Evolutionary conservation across 805 yeast genomes (phyloP).

Genomic region (Lachancea kluyveri): DNA sequence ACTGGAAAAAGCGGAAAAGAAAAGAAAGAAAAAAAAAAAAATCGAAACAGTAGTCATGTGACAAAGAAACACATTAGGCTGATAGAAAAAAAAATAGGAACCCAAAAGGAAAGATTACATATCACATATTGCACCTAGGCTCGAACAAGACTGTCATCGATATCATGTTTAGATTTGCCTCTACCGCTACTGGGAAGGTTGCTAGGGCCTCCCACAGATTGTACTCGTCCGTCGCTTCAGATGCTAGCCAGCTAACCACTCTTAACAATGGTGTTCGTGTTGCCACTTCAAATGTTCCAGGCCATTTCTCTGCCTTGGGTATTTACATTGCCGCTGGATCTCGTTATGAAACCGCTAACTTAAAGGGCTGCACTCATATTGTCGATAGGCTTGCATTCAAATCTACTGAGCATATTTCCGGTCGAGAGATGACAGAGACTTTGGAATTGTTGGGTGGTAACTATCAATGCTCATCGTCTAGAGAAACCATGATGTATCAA

Average conservation of each 20-base stretch:
- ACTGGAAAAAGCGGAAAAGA: too few species aligned
- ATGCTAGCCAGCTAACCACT: constrained; percentile 34
- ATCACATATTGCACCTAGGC: too few species aligned
- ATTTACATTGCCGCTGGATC: constrained; percentile 89
- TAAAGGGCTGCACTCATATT: constrained; percentile 76
- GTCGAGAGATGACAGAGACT: constrained; percentile 64
- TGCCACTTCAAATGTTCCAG: constrained; percentile 79
- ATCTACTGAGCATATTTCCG: constrained; percentile 53
- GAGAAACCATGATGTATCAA: constrained; percentile 90
- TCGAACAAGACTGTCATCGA: too few species aligned
- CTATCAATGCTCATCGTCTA: constrained; percentile 84
- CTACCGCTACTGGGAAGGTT: too few species aligned
- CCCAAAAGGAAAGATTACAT: too few species aligned
- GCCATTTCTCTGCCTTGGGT: constrained; percentile 88
- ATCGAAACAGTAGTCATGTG: too few species aligned
- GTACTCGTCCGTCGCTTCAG: too few species aligned
- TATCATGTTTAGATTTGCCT: too few species aligned
- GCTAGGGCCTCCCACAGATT: too few species aligned
- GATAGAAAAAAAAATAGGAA: too few species aligned
- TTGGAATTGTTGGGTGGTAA: constrained; percentile 86
- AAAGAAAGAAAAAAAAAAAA: too few species aligned
- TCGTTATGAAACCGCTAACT: constrained; percentile 56
- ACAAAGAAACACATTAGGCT: too few species aligned
- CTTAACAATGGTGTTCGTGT: constrained; percentile 74
- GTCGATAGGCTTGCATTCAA: constrained; percentile 82